Base-by-base conservation (phyloP, 371 early-diverging fungal species). In the Mucor piriformis region DNA sequence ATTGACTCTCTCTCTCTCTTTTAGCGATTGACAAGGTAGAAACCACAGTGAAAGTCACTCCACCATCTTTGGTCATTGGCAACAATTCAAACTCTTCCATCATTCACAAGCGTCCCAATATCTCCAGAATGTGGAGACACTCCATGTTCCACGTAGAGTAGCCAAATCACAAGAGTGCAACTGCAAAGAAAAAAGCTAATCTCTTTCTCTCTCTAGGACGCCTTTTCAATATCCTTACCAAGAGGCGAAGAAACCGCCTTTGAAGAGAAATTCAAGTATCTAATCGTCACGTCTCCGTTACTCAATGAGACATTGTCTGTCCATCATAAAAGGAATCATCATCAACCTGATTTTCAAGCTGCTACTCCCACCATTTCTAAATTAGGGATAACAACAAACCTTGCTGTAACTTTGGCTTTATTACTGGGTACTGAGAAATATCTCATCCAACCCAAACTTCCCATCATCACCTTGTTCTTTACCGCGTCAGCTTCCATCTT, bases 241-340 rank as follows among this genome's bases (percentile, higher is more conserved):
- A 63, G 76, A 27, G 59, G 72, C 11, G 86, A 86, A 63, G 84
- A 86, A 68, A 68, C 70, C 32, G 83, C 81, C 16, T 87, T 87
- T 64, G 85, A 86, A 59, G 88, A 88, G 37, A 82, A 83, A 13
- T 85, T 88, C 69, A 85, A 84, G 53, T 86, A 86, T 61, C 62
- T 86, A 16, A 77, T 88, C 46, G 83, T 81, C 27, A 85, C 86
- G 2, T 88, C 88, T 0, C 83, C 86, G 1, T 74, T 88, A 25
- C 63, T 88, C 20, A 86, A 71, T 51, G 83, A 83, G 50, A 63
- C 55, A 2, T 66, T 74, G 3, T 76, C 81, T 1, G 64, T 81
- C 33, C 83, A 84, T 35, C 62, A 81, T 40, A 70, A 76, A 59
- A 67, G 77, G 59, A 73, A 51, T 55, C 71, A 56, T 59, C 69